These are phyloP conservation scores for Straminergon stramineum DNA, from an alignment of 225 moss, liverwort and hornwort genomes.

Conservation along the genomic window DNA sequence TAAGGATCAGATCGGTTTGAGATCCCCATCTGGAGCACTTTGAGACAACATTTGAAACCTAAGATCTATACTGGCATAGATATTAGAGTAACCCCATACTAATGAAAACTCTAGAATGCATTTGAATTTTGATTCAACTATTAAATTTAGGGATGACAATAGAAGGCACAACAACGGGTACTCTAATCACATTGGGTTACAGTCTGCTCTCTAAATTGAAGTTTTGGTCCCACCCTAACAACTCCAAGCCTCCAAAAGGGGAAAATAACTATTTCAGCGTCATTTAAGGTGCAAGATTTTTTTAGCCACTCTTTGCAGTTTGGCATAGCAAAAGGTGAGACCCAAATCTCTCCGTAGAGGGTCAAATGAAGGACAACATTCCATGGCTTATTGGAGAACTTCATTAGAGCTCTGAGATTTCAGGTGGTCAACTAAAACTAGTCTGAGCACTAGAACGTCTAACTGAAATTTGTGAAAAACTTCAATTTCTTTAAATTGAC, in stretches of 20 bases:
- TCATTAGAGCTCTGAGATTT: neutral
- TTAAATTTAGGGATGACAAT: neutral
- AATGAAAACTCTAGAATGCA: neutral
- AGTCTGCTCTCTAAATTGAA: neutral
- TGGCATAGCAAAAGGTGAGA: neutral
- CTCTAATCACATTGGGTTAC: neutral
- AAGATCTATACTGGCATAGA: neutral
- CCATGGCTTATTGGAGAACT: too few relatives aligned
- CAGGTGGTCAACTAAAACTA: neutral
- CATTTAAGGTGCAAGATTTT: neutral
- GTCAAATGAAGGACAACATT: neutral
- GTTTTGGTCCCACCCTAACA: neutral
- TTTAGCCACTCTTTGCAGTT: neutral
- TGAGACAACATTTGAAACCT: neutral
- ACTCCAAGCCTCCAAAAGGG: neutral
- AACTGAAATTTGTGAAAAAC: neutral
- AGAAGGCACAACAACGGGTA: too few relatives aligned
- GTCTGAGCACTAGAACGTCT: neutral
- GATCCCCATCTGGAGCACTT: neutral
- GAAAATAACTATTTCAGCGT: neutral
- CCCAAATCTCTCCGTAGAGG: neutral
- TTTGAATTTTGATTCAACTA: neutral
- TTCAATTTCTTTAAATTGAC: neutral
- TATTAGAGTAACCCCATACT: neutral
- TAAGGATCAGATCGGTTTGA: too few relatives aligned